Evolutionary conservation across 257 asterid genomes (phyloP), one percentile per base, ranked within the genome.

Genomic region (Salvia miltiorrhiza): DNA sequence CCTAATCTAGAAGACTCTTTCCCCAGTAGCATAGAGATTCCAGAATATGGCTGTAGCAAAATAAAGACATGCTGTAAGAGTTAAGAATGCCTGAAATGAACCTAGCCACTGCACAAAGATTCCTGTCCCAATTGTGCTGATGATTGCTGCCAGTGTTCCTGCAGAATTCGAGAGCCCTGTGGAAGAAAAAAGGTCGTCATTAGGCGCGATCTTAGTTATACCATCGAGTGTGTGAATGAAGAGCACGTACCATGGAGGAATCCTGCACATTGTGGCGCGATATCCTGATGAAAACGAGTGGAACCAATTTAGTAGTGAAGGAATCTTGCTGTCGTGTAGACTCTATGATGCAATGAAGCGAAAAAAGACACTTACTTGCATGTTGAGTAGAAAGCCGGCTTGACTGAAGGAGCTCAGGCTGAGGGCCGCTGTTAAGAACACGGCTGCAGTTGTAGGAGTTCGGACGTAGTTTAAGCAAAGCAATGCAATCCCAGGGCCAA

Each of bases 391-490:
- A 73, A 93, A 93, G n/a, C 98, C 98, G 11, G 98, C 98, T 81
- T 93, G 98, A 63, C 98, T 93, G 81, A 85, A 93, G 52, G 98
- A 76, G 79, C 98, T 90, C 70, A 93, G 73, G 80, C 98, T 90
- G 69, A 93, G 83, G 49, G 97, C 98, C 21, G 75, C 20, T 11
- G 97, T 90, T 13, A 90, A 53, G 59, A 79, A 55, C 13, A 81
- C 17, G 41, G 96, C 77, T 39, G 96, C 98, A 76, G 78, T 73
- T 24, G 71, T 79, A 5, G 98, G 98, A 4, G 96, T 84, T 21
- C 73, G 83, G 37, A 85, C 98, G 47, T 75, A 86, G 88, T 93
- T 93, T 81, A 93, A 77, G 72, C 86, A 83, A 23, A 93, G 88
- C 81, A 93, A 62, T 9, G 97, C 83, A 63, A 85, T 57, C 53